These are phyloP conservation scores for Phytophthora constricta DNA, from an alignment of 352 stramenopile genomes.

Conservation along the genomic window DNA sequence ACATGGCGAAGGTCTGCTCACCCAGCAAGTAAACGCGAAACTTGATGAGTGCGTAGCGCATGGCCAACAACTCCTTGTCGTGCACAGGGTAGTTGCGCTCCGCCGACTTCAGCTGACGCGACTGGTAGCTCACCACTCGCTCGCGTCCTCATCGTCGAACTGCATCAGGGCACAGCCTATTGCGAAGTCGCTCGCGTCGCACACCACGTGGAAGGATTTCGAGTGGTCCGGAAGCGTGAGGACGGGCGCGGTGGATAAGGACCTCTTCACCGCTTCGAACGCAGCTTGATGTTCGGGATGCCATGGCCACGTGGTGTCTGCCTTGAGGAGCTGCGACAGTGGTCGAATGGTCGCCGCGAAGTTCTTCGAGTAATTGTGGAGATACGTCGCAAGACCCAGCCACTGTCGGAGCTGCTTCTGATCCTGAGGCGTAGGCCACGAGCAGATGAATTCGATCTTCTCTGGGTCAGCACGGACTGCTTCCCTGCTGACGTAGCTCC, in stretches of 20 bases:
- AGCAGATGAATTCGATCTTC: conserved; percentile 13
- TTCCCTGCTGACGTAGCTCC: conserved; percentile 17
- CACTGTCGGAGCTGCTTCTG: not conserved
- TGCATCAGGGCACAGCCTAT: not conserved
- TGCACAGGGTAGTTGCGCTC: not conserved
- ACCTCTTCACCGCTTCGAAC: conserved; percentile 23
- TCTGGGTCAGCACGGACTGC: conserved; percentile 15
- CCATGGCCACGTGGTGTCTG: conserved; percentile 5
- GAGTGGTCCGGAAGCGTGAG: conserved; percentile 15
- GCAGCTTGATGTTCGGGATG: conserved; percentile 17
- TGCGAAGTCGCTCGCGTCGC: not conserved
- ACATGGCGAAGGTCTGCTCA: not conserved
- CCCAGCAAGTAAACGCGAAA: not conserved
- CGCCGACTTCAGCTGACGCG: not conserved
- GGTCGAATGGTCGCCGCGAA: conserved; percentile 14
- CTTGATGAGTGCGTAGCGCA: not conserved
- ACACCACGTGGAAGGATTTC: conserved; percentile 31
- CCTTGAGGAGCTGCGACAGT: conserved; percentile 22
- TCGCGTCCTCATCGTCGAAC: not conserved
- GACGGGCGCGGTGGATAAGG: conserved; percentile 5
- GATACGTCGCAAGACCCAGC: conserved; percentile 16
- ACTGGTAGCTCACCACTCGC: not conserved
- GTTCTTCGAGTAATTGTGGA: conserved; percentile 28
- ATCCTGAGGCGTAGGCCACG: not conserved
- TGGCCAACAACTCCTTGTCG: not conserved